Base-by-base conservation (phyloP, 768 basidiomycete species). In the Neoboletus magnificus region DNA sequence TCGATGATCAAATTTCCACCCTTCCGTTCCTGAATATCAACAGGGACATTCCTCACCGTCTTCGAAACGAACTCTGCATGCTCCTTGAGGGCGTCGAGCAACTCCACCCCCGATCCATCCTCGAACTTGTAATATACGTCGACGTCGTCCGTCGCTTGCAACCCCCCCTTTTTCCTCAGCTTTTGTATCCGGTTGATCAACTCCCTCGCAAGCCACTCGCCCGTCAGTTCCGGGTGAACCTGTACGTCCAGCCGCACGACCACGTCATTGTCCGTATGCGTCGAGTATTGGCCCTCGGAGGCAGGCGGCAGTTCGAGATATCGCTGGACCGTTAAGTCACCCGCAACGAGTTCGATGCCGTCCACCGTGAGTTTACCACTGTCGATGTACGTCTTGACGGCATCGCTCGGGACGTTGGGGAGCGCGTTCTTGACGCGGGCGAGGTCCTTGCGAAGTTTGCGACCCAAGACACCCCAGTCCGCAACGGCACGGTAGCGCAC, bases 81-180 rank as follows among this genome's bases (percentile, higher is more conserved):
- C 55, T 82, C 81, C 50, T 68, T 65, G 61, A 93, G 82, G 25
- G 90, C 89, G 27, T 74, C 74, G 36, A 82, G 71, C 52, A 94
- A 66, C 42, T 89, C 88, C 22, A 74, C 74, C 12, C 88, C 87
- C 10, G 77, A 63, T 25, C 84, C 89, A 15, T 82, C 81, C 64
- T 87, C 85, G 69, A 96, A 90, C 55, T 73, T 73, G 75, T 94
- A 94, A 74, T 86, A 95, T 39, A 97, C 82, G 50, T 91, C 81
- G 29, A 98, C 85, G 67, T 97, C 92, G 68, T 99, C 97, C 8
- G 93, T 94, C 20, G 96, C 88, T 72, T 94, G 93, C 60, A 98
- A 77, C 15, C 94, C 93, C 1, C 93, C 94, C 73, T 94, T 93
- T 77, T 99, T 99, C 63, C 97, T 81, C 57, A 98, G 77, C 69